Base-by-base conservation (phyloP, 2,329 filamentous ascomycete species). In the Tolypocladium pustulatum region DNA sequence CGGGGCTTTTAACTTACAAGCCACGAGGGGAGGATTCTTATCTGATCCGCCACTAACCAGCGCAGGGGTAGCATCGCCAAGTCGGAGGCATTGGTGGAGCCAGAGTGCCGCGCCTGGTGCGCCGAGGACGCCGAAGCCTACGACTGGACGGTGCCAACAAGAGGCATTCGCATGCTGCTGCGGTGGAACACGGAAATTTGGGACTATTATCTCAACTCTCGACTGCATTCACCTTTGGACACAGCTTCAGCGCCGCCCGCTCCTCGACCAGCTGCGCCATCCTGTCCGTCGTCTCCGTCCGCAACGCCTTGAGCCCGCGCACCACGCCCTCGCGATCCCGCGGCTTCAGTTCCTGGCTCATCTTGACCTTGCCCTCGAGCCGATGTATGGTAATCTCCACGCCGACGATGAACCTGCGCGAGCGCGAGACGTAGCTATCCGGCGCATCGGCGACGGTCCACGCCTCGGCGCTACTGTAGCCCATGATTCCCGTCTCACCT, bases 311-410 rank as follows among this genome's bases (percentile, higher is more conserved):
- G 61, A 88, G 85, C 0, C 85, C 85, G 4, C 78, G 66, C 12
- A 84, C 71, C 0, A 87, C 79, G 1, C 85, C 85, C 34, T 79
- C 69, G 0, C 77, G 67, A 64, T 87, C 84, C 0, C 75, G 81
- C 2, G 67, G 65, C 0, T 66, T 59, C 74, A 78, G 74, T 65
- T 87, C 84, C 70, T 87, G 84, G 62, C 81, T 85, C 83, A 86
- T 85, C 73, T 87, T 87, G 62, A 81, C 84, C 71, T 85, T 86
- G 13, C 84, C 84, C 55, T 80, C 78, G 36, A 87, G 66, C 6
- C 76, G 65, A 0, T 77, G 75, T 58, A 87, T 77, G 41, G 71
- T 68, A 53, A 88, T 81, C 66, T 86, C 81, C 20, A 87, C 75
- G 0, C 84, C 84, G 34, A 86, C 76, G 49, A 86, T 84, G 38